A percentile compares a stretch with the other conserved stretches of the same genome.
Evolutionary conservation across 1,284 basidiomycete genomes (phyloP).

Genomic region (Blastosporella zonata): DNA sequence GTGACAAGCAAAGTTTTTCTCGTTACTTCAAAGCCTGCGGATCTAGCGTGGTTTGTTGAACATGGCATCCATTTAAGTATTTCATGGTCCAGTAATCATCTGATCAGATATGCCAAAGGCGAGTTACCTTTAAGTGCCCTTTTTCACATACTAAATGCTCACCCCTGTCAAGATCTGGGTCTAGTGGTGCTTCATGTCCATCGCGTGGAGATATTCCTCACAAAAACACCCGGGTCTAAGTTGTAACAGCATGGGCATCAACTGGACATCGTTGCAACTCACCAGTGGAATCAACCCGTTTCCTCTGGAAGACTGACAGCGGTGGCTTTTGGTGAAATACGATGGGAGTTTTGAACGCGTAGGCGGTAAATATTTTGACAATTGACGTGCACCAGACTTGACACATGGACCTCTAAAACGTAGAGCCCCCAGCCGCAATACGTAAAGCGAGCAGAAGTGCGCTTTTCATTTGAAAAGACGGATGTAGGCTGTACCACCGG

Average conservation of each 20-base stretch:
- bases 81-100: not conserved
- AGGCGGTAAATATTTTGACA: not conserved
- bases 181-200: not conserved
- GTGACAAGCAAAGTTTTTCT: not conserved
- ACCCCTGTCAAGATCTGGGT: not conserved
- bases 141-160: not conserved
- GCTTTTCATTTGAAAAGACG: not conserved
- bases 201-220: not conserved
- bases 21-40: not conserved
- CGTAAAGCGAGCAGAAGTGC: not conserved
- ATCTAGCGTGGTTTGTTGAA: not conserved
- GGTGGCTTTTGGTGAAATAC: conserved; percentile 2
- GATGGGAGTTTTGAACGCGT: not conserved
- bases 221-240: not conserved
- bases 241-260: not conserved
- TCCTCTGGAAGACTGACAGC: not conserved
- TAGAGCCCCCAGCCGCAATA: not conserved
- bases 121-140: conserved; percentile 5
- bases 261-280: not conserved
- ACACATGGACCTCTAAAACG: not conserved
- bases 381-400: not conserved
- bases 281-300: not conserved
- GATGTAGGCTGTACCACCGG: not conserved
- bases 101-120: not conserved
- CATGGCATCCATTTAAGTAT: no score